Base-by-base conservation (phyloP, 352 stramenopile species). In the Phytophthora colocasiae region DNA sequence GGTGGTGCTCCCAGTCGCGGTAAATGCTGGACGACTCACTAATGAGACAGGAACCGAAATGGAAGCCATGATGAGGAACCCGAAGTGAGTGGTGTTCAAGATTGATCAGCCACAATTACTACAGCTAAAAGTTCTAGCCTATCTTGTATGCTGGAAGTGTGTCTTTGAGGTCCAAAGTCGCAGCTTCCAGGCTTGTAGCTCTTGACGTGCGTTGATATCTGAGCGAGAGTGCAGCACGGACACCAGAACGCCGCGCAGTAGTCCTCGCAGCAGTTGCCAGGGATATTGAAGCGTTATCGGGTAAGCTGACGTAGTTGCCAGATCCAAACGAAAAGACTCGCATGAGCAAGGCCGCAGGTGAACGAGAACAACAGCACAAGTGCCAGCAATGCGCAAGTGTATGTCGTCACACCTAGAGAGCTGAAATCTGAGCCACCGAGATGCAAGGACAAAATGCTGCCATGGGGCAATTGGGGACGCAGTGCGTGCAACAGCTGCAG, bases 191-290 rank as follows among this genome's bases (percentile, higher is more conserved):
- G 75, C 19, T 50, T 75, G 73, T 85, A 89, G 45, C 73, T 87
- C 52, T 82, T 77, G 12, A 78, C 53, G 65, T 89, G 77, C 2
- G 73, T 82, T 6, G 80, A 77, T 8, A 86, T 70, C 60, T 89
- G 80, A 10, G 77, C 71, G 26, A 85, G 49, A 2, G 63, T 63
- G 61, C 75, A 87, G 56, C 55, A 72, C 4, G 51, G 48, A 50
- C 66, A 88, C 53, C 61, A 85, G 54, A 66, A 73, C 6, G 75
- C 31, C 0, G 49, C 58, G 27, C 64, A 78, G 31, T 49, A 74
- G 54, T 88, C 79, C 8, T 24, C 52, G 22, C 50, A 76, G 22
- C 58, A 73, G 7, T 38, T 63, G 0, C 77, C 80, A 15, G 75
- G 69, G 46, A 86, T 82, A 17, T 78, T 39, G 51, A 75, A 85